Percentiles rank a stretch among this genome's conserved stretches.
Conservation (phyloP, 1,284 basidiomycete species). For the Trametes sp. region DNA sequence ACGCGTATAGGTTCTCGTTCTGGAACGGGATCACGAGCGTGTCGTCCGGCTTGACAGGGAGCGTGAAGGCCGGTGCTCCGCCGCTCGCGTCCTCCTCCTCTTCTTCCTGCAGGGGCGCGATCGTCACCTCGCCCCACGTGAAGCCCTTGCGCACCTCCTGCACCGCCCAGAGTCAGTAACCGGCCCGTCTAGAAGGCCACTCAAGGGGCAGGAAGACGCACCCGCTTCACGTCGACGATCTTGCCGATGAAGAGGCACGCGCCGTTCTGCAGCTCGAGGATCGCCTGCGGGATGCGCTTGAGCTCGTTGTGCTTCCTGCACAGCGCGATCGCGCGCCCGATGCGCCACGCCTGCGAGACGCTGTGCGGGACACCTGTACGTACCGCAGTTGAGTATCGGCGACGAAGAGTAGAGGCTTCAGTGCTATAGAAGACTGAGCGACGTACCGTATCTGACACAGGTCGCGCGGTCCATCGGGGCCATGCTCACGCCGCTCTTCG, state of each 20-base stretch:
- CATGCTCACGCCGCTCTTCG: conserved; percentile 50
- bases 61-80: conserved; percentile 10
- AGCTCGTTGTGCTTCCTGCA: conserved; percentile 45
- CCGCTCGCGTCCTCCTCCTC: conserved; percentile 50
- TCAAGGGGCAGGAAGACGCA: conserved; percentile 16
- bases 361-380: conserved; percentile 49
- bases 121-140: conserved; percentile 55
- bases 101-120: conserved; percentile 52
- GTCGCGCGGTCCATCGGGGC: conserved; percentile 47
- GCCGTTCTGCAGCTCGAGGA: conserved; percentile 58
- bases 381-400: not conserved
- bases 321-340: conserved; percentile 50
- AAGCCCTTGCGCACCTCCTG: conserved; percentile 44
- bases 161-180: not conserved
- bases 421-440: not conserved
- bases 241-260: conserved; percentile 62
- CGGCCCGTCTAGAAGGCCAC: not conserved
- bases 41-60: conserved; percentile 34
- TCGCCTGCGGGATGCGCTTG: conserved; percentile 54
- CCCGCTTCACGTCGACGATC: conserved; percentile 56
- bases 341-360: conserved; percentile 61
- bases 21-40: conserved; percentile 58
- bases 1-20: conserved; percentile 62
- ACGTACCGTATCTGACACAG: conserved; percentile 47
- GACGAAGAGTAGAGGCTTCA: too few species aligned